phyloP scores from a whole-genome alignment of 768 basidiomycete species.

The Infundibulicybe gibba region DNA sequence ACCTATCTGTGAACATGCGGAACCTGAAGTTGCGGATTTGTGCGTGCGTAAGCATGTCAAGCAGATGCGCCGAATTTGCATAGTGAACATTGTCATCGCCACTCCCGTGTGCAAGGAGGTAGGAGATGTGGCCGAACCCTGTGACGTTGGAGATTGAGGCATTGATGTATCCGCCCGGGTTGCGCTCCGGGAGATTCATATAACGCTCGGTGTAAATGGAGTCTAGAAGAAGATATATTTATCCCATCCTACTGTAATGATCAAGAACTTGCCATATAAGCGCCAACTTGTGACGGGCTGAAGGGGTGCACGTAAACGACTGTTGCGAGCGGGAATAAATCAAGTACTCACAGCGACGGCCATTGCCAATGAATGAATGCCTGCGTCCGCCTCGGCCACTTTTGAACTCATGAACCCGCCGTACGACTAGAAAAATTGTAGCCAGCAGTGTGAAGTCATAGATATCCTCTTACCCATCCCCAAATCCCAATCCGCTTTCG shows the following conservation, averaged over 20 bases:
- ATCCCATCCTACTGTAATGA: too few species aligned
- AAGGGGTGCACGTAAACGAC: conserved; percentile 1
- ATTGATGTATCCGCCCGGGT: conserved; percentile 85
- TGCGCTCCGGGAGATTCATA: conserved; percentile 80
- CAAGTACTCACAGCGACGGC: conserved; percentile 70
- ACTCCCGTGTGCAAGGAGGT: conserved; percentile 86
- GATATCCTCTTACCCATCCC: conserved; percentile 79
- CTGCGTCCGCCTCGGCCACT: conserved; percentile 85
- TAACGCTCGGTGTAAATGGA: conserved; percentile 98
- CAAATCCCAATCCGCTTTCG: conserved; percentile 87
- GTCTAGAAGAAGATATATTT: conserved; percentile 40
- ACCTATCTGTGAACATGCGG: conserved; percentile 98
- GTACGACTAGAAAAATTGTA: conserved; percentile 59
- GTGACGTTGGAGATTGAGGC: conserved; percentile 87
- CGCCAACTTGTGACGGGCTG: conserved; percentile 89
- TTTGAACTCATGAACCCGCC: conserved; percentile 97
- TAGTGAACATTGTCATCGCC: conserved; percentile 98
- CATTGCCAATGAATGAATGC: conserved; percentile 88
- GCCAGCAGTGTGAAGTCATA: conserved; percentile 2
- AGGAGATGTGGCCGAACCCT: conserved; percentile 79
- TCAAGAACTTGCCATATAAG: conserved; percentile 57
- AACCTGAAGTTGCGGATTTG: conserved; percentile 77
- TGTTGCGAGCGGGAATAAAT: conserved; percentile 1
- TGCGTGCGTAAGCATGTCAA: conserved; percentile 88
- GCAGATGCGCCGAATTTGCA: conserved; percentile 82